Conservation (phyloP, 2,329 filamentous ascomycete genomes). For the Paecilomyces dactylethromorphus region DNA sequence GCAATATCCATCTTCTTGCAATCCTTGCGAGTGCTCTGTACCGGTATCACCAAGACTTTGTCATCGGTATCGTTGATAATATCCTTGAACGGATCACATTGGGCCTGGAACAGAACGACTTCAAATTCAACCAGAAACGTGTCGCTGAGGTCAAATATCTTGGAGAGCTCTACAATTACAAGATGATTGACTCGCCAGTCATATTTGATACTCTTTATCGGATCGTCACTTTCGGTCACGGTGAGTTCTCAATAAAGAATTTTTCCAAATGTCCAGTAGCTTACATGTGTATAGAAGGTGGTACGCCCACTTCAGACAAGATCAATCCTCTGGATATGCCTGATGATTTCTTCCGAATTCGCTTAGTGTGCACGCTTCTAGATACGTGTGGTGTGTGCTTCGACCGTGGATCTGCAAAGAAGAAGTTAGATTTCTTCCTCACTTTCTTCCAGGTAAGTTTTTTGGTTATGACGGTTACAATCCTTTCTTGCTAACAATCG, state of each 20-base stretch:
- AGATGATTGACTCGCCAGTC: conserved; percentile 89
- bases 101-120: conserved; percentile 91
- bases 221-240: conserved; percentile 86
- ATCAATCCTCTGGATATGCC: conserved; percentile 75
- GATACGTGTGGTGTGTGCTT: conserved; percentile 97
- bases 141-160: conserved; percentile 95
- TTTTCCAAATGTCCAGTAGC: neutral
- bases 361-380: conserved; percentile 78
- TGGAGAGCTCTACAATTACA: conserved; percentile 94
- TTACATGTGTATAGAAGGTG: conserved; percentile 49
- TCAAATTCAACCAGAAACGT: conserved; percentile 91
- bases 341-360: conserved; percentile 94
- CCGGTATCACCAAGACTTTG: conserved; percentile 86
- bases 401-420: conserved; percentile 84
- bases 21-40: conserved; percentile 84
- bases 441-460: conserved; percentile 77
- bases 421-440: conserved; percentile 96
- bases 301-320: conserved; percentile 71
- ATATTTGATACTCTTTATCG: conserved; percentile 95
- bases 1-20: conserved; percentile 88
- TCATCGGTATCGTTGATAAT: conserved; percentile 85
- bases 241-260: conserved; percentile 32
- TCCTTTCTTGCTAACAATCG: conserved; percentile 9
- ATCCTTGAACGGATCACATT: conserved; percentile 80
- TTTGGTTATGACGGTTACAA: neutral